A percentile compares a stretch with the other conserved stretches of the same genome.
These are phyloP conservation scores for Triticum urartu DNA, from an alignment of 176 grass and related monocot genomes.

Conservation along the genomic window DNA sequence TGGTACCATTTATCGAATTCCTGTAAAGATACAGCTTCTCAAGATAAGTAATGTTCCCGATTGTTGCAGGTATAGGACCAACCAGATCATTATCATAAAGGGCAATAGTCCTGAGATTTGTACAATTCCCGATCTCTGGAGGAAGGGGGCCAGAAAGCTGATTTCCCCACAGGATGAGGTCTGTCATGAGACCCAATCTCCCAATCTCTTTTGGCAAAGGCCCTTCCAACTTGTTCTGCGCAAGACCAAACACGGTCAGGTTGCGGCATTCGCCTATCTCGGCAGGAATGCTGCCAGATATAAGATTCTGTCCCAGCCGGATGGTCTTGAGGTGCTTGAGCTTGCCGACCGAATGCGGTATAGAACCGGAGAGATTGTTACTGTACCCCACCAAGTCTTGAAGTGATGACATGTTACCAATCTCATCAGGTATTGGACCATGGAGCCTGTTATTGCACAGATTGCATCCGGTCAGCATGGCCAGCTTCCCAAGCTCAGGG, in stretches of 20 bases:
- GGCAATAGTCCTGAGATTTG: constrained; percentile 59
- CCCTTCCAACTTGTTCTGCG: constrained; percentile 79
- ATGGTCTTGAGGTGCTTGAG: constrained; percentile 75
- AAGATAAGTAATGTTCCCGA: constrained; percentile 66
- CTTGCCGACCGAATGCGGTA: constrained; percentile 68
- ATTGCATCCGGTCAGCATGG: constrained; percentile 55
- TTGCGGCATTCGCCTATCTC: constrained; percentile 81
- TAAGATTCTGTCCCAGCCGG: constrained; percentile 81
- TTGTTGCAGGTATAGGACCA: constrained; percentile 69
- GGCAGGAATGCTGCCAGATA: constrained; percentile 76
- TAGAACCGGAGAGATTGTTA: constrained; percentile 78
- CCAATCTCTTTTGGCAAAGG: constrained; percentile 73
- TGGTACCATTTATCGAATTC: constrained; percentile 82
- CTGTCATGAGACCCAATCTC: constrained; percentile 61
- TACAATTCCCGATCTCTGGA: constrained; percentile 81
- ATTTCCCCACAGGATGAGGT: constrained; percentile 83
- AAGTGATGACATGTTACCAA: constrained; percentile 75
- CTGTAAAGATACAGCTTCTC: constrained; percentile 81
- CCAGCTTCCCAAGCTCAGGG: constrained; percentile 66
- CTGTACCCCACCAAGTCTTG: constrained; percentile 78
- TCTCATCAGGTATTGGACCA: constrained; percentile 67
- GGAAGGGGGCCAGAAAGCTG: constrained; percentile 73
- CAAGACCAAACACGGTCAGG: constrained; percentile 76
- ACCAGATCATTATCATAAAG: constrained; percentile 82
- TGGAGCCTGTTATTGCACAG: constrained; percentile 89